These are phyloP conservation scores for Phytophthora tentaculata DNA, from an alignment of 352 stramenopile genomes.

Conservation along the genomic window DNA sequence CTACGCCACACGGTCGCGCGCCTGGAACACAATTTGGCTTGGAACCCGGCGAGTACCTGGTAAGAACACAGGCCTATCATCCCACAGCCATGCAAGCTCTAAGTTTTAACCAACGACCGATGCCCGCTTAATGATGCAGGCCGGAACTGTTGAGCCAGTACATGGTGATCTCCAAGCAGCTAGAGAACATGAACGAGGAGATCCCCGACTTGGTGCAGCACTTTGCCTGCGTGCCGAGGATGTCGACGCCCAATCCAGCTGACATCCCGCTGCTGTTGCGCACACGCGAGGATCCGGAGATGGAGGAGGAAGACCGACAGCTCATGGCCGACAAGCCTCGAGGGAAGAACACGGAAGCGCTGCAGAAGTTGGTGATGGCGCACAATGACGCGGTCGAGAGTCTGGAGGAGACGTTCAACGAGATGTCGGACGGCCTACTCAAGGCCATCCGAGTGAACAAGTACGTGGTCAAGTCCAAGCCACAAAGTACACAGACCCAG, in stretches of 20 bases:
- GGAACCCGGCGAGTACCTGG: slow-evolving; percentile 84
- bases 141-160: slow-evolving; percentile 85
- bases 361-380: slow-evolving; percentile 65
- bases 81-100: slow-evolving; percentile 4
- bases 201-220: slow-evolving; percentile 87
- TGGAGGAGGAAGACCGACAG: slow-evolving; percentile 83
- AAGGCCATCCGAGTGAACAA: slow-evolving; percentile 88
- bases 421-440: slow-evolving; percentile 85
- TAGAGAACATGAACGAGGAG: slow-evolving; percentile 91
- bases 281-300: slow-evolving; percentile 86
- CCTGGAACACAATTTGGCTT: slow-evolving; percentile 81
- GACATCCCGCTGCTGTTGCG: slow-evolving; percentile 82
- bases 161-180: slow-evolving; percentile 87
- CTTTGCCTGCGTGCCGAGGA: slow-evolving; percentile 82
- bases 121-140: too few species aligned
- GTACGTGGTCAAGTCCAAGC: slow-evolving; percentile 84
- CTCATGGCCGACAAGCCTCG: slow-evolving; percentile 73
- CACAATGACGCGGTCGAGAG: slow-evolving; percentile 84
- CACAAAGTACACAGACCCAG: slow-evolving; percentile 74
- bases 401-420: slow-evolving; percentile 82
- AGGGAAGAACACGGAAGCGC: slow-evolving; percentile 69
- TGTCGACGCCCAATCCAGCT: slow-evolving; percentile 79
- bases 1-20: slow-evolving; percentile 77
- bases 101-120: neutral
- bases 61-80: slow-evolving; percentile 14